Evolutionary conservation across 192 early-diverging fungal genomes (phyloP).

Genomic region (Globomyces pollinis-pini): DNA sequence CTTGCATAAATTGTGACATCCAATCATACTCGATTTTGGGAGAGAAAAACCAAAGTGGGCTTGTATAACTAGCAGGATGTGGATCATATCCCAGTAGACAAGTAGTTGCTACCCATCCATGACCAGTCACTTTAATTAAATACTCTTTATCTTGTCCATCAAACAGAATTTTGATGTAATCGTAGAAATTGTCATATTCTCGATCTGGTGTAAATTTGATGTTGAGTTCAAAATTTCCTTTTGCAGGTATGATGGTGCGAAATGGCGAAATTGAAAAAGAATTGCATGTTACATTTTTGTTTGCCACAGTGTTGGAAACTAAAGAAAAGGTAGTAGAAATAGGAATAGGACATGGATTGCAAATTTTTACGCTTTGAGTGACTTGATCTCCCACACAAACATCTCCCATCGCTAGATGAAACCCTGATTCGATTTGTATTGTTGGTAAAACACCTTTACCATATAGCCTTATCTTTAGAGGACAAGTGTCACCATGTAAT

Average conservation of each 20-base stretch:
- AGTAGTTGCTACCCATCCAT: conserved; percentile 34
- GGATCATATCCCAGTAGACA: conserved; percentile 31
- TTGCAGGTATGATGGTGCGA: conserved; percentile 11
- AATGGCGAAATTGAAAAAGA: conserved; percentile 20
- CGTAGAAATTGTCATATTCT: conserved; percentile 27
- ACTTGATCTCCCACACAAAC: conserved; percentile 25
- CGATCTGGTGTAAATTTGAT: conserved; percentile 28
- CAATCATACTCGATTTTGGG: conserved; percentile 18
- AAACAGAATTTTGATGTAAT: conserved; percentile 13
- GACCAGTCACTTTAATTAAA: conserved; percentile 23
- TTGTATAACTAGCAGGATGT: conserved; percentile 10
- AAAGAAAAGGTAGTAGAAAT: conserved; percentile 5
- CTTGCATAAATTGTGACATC: neutral
- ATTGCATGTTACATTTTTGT: conserved; percentile 5
- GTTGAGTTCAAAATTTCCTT: conserved; percentile 17
- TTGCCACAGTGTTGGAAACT: conserved; percentile 5
- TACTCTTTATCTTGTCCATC: conserved; percentile 2
- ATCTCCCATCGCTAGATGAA: conserved; percentile 20
- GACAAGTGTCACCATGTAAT: neutral
- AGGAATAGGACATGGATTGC: conserved; percentile 13
- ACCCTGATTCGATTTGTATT: conserved; percentile 13
- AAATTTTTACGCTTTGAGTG: conserved; percentile 16
- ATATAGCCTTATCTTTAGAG: conserved; percentile 11
- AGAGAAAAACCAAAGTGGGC: neutral
- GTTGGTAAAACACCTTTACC: conserved; percentile 32